Evolutionary conservation across 108 stramenopile species (phyloP).

Genomic region (Cyclotella baltica): DNA sequence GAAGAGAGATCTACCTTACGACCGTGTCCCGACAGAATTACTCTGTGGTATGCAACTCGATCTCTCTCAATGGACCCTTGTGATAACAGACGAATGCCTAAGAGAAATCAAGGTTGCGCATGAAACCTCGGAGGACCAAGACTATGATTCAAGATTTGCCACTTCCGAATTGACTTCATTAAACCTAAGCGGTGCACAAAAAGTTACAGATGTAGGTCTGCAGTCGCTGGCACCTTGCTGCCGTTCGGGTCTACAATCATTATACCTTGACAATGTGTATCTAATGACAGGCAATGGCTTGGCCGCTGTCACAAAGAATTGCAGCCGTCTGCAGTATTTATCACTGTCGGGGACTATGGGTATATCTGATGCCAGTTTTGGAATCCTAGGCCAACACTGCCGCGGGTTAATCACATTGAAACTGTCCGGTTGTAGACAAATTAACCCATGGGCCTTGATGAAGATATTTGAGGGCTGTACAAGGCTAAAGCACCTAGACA

Average conservation of each 20-base stretch:
- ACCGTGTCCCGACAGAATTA: constrained; percentile 28
- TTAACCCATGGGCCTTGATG: constrained; percentile 58
- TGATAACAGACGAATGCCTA: constrained; percentile 34
- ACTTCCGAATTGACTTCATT: background rate
- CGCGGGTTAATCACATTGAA: constrained; percentile 37
- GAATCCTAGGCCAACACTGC: constrained; percentile 49
- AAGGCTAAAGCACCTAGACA: constrained; percentile 38
- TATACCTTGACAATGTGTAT: constrained; percentile 44
- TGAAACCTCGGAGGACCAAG: background rate
- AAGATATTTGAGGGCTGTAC: constrained; percentile 62
- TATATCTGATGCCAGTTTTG: constrained; percentile 50
- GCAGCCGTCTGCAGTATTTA: constrained; percentile 33
- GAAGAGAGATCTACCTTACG: constrained; percentile 27
- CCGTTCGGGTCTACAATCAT: constrained; percentile 16
- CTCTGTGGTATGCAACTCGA: constrained; percentile 16
- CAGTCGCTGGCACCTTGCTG: constrained; percentile 32
- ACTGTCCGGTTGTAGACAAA: constrained; percentile 53
- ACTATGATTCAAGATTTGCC: background rate
- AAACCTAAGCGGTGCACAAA: constrained; percentile 52
- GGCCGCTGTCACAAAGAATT: constrained; percentile 24
- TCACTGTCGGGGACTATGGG: constrained; percentile 56
- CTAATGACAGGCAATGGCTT: constrained; percentile 42
- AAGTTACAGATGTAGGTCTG: constrained; percentile 56
- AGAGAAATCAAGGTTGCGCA: constrained; percentile 14
- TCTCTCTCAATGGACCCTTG: constrained; percentile 41